Percentiles rank a stretch among this genome's conserved stretches.
These are phyloP conservation scores for Asterophora parasitica DNA, from an alignment of 768 basidiomycete genomes.

Conservation along the genomic window DNA sequence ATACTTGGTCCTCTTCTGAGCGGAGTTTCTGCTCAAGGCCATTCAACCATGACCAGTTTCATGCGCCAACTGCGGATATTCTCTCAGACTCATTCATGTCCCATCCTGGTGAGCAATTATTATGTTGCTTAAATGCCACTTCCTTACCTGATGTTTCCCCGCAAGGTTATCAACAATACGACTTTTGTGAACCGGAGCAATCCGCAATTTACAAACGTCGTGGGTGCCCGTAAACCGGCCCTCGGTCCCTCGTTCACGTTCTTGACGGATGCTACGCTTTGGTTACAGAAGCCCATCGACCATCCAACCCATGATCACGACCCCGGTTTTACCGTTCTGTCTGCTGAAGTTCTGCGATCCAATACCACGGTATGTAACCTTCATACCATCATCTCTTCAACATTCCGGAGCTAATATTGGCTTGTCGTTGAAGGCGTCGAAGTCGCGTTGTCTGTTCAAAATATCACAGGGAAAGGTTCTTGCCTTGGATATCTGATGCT, in stretches of 20 bases:
- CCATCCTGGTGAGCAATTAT: slow-evolving; percentile 47
- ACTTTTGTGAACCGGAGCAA: slow-evolving; percentile 23
- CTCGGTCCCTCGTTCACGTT: slow-evolving; percentile 73
- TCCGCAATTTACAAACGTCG: slow-evolving; percentile 16
- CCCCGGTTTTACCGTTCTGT: slow-evolving; percentile 21
- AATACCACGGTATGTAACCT: slow-evolving; percentile 34
- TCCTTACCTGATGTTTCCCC: slow-evolving; percentile 1
- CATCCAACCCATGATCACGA: slow-evolving; percentile 14
- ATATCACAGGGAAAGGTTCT: slow-evolving; percentile 26
- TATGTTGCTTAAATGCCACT: slow-evolving; percentile 12
- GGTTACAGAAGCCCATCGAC: slow-evolving; percentile 41
- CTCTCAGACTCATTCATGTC: slow-evolving; percentile 38
- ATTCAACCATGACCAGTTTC: slow-evolving; percentile 67
- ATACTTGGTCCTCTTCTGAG: slow-evolving; percentile 61
- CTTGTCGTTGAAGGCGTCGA: slow-evolving; percentile 27
- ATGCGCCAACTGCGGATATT: slow-evolving; percentile 59
- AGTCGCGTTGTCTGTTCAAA: slow-evolving; percentile 35
- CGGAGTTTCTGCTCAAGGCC: slow-evolving; percentile 67
- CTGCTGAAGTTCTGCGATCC: slow-evolving; percentile 40
- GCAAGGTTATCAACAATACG: slow-evolving; percentile 60
- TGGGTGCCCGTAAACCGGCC: slow-evolving; percentile 53
- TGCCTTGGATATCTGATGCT: neutral
- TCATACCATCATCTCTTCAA: neutral
- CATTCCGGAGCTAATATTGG: slow-evolving; percentile 1
- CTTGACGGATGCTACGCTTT: slow-evolving; percentile 69